Percentiles rank a stretch among this genome's conserved stretches.
phyloP scores from a whole-genome alignment of 2,329 filamentous ascomycete genomes.

The Pseudonectria foliicola region DNA sequence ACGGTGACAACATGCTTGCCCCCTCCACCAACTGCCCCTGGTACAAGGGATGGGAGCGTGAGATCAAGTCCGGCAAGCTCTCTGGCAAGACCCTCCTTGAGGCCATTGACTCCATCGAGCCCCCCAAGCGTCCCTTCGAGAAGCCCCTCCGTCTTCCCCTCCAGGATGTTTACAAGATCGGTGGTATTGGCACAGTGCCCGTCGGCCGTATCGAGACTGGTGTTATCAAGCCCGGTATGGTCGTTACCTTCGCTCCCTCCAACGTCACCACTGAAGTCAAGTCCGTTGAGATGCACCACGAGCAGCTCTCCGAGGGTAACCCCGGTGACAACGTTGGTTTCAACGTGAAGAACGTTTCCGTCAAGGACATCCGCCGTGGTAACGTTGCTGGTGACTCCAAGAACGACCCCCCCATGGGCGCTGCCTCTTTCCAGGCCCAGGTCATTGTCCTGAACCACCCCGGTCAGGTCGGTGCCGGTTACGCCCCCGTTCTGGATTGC shows the following conservation, averaged over 20 bases:
- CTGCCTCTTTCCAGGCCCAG: conserved; percentile 97
- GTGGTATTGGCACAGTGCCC: conserved; percentile 98
- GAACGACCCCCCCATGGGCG: conserved; percentile 90
- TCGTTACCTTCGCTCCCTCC: conserved; percentile 97
- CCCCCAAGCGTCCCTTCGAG: conserved; percentile 87
- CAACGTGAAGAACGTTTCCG: conserved; percentile 99
- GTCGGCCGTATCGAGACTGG: conserved; percentile 99
- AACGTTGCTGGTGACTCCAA: conserved; percentile 99
- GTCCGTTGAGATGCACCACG: conserved; percentile 99
- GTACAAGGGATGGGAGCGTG: conserved; percentile 99
- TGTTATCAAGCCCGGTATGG: conserved; percentile 83
- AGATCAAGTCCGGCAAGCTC: conserved; percentile 77
- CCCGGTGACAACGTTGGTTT: conserved; percentile 99
- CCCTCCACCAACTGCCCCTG: conserved; percentile 89
- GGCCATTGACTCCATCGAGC: conserved; percentile 95
- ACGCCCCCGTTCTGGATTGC: conserved; percentile 98
- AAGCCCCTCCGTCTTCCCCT: conserved; percentile 99
- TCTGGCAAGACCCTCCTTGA: conserved; percentile 97
- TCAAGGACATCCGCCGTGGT: conserved; percentile 99
- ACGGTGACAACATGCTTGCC: conserved; percentile 99
- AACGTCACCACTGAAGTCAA: conserved; percentile 99
- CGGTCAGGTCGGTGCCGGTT: conserved; percentile 97
- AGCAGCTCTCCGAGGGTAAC: conserved; percentile 90
- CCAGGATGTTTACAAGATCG: conserved; percentile 99
- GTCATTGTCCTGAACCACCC: conserved; percentile 99